Evolutionary conservation across 805 yeast species (phyloP).

Genomic region (Yarrowia sp.): DNA sequence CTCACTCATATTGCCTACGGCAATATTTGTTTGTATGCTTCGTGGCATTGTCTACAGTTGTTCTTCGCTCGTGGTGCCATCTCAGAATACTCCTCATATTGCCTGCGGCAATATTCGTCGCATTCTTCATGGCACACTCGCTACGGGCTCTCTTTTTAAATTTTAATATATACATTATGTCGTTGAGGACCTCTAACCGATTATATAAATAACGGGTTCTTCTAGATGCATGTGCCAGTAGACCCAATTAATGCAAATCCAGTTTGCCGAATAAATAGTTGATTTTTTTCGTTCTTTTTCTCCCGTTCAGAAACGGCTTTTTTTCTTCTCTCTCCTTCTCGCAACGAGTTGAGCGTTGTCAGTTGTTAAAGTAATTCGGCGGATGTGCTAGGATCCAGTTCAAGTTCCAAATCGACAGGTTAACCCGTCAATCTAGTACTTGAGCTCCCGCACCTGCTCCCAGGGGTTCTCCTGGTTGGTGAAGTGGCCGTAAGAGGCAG

Average conservation of each 20-base stretch:
- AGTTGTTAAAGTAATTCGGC: conserved; percentile 27
- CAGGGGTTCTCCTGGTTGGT: conserved; percentile 98
- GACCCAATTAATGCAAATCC: conserved; percentile 28
- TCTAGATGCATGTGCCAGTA: conserved; percentile 27
- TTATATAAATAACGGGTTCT: conserved; percentile 27
- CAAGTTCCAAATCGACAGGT: conserved; percentile 24
- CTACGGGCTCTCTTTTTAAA: neutral
- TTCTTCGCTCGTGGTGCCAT: too few species aligned
- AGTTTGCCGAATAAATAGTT: conserved; percentile 27
- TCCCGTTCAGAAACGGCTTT: neutral
- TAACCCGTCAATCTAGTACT: conserved; percentile 37
- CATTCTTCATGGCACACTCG: too few species aligned
- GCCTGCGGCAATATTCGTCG: too few species aligned
- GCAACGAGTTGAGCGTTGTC: conserved; percentile 30
- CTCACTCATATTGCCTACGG: too few species aligned
- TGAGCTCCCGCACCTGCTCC: conserved; percentile 81
- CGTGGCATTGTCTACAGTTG: too few species aligned
- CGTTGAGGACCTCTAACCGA: conserved; percentile 28
- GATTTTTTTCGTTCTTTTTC: conserved; percentile 3
- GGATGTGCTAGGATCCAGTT: conserved; percentile 27
- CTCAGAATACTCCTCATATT: too few species aligned
- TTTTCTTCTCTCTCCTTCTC: conserved; percentile 11
- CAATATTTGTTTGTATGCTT: too few species aligned
- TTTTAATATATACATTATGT: conserved; percentile 26
- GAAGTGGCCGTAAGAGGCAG: conserved; percentile 99